These are phyloP conservation scores for Colletotrichum destructivum DNA, from an alignment of 2,329 filamentous ascomycete genomes.

Conservation along the genomic window DNA sequence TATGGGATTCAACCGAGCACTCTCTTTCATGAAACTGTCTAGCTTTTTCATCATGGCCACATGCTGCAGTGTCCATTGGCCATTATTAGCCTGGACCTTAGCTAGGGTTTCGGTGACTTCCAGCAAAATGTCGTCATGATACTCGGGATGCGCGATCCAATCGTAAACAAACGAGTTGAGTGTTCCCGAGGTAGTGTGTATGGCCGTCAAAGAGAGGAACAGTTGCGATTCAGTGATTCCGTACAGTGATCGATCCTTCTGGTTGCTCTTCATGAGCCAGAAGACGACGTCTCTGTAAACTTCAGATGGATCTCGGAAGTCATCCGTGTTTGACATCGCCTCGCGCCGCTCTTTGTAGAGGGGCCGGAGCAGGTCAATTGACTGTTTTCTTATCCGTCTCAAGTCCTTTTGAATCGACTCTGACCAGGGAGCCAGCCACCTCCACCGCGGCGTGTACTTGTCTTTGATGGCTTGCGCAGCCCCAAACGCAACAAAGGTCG, in stretches of 20 bases:
- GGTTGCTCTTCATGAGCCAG: slow-evolving; percentile 2
- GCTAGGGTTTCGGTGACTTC: background rate
- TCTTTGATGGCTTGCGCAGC: slow-evolving; percentile 11
- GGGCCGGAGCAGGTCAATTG: background rate
- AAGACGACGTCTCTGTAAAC: slow-evolving; percentile 6
- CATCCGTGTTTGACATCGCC: background rate
- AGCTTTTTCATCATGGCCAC: slow-evolving; percentile 18
- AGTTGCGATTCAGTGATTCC: slow-evolving; percentile 3
- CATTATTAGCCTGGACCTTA: background rate
- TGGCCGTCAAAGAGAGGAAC: slow-evolving; percentile 1
- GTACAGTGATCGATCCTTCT: background rate
- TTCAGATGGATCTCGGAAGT: slow-evolving; percentile 4
- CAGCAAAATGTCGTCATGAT: background rate
- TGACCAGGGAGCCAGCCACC: slow-evolving; percentile 8
- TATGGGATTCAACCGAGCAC: slow-evolving; percentile 2
- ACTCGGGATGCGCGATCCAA: slow-evolving; percentile 18
- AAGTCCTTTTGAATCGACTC: slow-evolving; percentile 10
- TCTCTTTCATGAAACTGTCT: slow-evolving; percentile 20
- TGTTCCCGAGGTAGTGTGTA: slow-evolving; percentile 13
- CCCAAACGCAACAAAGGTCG: background rate
- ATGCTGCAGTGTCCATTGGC: slow-evolving; percentile 13
- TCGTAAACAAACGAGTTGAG: slow-evolving; percentile 10
- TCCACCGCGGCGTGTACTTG: slow-evolving; percentile 15
- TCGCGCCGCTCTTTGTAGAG: slow-evolving; percentile 8
- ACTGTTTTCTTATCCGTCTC: slow-evolving; percentile 7